Base-by-base conservation (phyloP, 2,329 filamentous ascomycete species). In the Apiospora sp. region DNA sequence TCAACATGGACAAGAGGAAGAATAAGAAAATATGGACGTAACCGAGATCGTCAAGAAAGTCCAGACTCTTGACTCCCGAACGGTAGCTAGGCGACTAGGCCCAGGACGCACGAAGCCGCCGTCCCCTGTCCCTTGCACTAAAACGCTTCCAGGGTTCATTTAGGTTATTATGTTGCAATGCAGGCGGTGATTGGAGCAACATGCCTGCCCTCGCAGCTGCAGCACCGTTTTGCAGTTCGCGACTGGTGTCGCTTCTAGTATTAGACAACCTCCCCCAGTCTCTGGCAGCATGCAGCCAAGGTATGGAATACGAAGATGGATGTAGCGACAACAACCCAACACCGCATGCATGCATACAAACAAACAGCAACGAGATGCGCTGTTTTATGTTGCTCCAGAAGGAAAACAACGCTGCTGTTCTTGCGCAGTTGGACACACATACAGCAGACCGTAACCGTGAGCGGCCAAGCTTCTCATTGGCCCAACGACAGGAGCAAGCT, bases 161-260 rank as follows among this genome's bases (percentile, higher is more conserved):
- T 61, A 61, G 54, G 54, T 61, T 61, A 61, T 61, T 61, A 54
- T 37, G 27, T 61, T 7, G 7, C 19, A 37, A 37, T 61, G 54
- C 54, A 61, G 54, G 30, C 12, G 34, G 30, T 64, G 58, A 64
- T 64, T 64, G 58, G 58, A 13, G 10, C 10, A 14, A n/a, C 58
- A 37, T 64, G 58, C 19, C 34, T 41, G 58, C 22, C 30, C 34
- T 19, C 34, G 34, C 58, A 8, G 58, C 58, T 64, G 58, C 58
- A 64, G 34, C 58, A 30, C 58, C 58, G 58, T 41, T 64, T 41
- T 37, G 58, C 58, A 14, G 34, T 30, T 61, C 54, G 54, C 37
- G 30, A 61, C 54, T 61, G 54, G 54, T 61, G 54, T 61, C 54
- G 54, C 54, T 61, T 61, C 58, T 58, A 34, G 27, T 41, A 41